phyloP scores from a whole-genome alignment of 1,284 basidiomycete species.

The Cystobasidium sp. region DNA sequence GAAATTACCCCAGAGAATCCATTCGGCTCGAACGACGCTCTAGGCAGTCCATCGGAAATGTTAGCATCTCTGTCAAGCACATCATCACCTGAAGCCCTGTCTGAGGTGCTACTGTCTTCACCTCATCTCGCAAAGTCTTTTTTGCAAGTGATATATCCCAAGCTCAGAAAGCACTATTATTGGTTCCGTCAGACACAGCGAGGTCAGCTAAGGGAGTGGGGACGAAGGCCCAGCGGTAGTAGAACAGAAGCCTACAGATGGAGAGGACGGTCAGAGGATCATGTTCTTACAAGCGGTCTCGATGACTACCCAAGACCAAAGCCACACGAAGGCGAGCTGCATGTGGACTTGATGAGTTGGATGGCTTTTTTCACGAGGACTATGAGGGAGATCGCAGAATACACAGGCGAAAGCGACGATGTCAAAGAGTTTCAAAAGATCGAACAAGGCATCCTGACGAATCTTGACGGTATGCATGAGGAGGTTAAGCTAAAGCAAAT shows the following conservation, averaged over 20 bases:
- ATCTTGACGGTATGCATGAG: slow-evolving; percentile 72
- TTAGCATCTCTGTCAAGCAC: slow-evolving; percentile 60
- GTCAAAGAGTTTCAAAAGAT: slow-evolving; percentile 73
- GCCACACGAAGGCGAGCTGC: slow-evolving; percentile 86
- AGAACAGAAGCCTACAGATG: slow-evolving; percentile 87
- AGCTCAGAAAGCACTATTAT: slow-evolving; percentile 85
- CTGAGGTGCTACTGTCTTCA: slow-evolving; percentile 62
- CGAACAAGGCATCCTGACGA: slow-evolving; percentile 76
- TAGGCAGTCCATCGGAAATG: slow-evolving; percentile 38
- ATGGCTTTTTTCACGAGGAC: slow-evolving; percentile 91
- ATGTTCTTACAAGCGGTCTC: slow-evolving; percentile 90
- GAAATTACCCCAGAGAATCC: slow-evolving; percentile 44
- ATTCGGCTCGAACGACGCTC: not conserved
- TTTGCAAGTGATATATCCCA: slow-evolving; percentile 77
- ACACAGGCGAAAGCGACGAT: slow-evolving; percentile 81
- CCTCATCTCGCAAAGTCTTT: slow-evolving; percentile 69
- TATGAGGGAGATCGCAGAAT: slow-evolving; percentile 82
- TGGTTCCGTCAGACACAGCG: slow-evolving; percentile 94
- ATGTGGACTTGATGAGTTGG: slow-evolving; percentile 90
- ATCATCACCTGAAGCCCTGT: slow-evolving; percentile 42
- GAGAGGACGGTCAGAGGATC: slow-evolving; percentile 79
- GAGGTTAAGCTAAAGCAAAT: slow-evolving; percentile 39
- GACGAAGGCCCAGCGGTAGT: slow-evolving; percentile 72
- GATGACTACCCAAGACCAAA: slow-evolving; percentile 88
- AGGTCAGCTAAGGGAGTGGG: slow-evolving; percentile 87